phyloP scores from a whole-genome alignment of 1,139 yeast genomes.

The Saccharomyces hybrid region DNA sequence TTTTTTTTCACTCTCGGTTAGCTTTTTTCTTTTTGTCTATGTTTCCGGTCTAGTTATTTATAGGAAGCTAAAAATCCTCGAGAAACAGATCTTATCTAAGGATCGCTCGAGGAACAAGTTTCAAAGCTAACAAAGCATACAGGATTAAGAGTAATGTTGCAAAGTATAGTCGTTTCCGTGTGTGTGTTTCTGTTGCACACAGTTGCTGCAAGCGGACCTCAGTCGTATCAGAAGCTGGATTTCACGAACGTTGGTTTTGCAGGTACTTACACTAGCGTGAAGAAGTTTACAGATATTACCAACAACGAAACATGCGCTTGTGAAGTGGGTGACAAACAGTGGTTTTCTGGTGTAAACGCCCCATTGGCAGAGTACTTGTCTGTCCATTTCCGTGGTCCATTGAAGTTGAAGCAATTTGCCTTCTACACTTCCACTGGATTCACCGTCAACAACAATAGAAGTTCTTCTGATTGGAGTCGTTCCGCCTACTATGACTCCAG shows the following conservation, averaged over 20 bases:
- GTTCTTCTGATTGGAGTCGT: constrained; percentile 39
- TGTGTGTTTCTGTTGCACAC: background rate
- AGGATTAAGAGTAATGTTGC: background rate
- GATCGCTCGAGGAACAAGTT: background rate
- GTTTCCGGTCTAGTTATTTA: background rate
- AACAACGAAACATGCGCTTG: constrained; percentile 47
- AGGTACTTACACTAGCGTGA: constrained; percentile 58
- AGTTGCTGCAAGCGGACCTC: constrained; percentile 4
- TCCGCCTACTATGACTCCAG: constrained; percentile 39
- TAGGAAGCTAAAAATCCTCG: background rate
- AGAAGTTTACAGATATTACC: constrained; percentile 41
- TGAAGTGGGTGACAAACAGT: constrained; percentile 32
- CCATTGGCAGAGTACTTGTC: constrained; percentile 65
- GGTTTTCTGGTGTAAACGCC: constrained; percentile 55
- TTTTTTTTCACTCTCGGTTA: background rate
- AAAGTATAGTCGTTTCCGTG: background rate
- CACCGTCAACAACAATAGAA: constrained; percentile 18
- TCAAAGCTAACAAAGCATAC: background rate
- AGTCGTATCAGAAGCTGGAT: constrained; percentile 38
- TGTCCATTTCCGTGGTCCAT: constrained; percentile 78
- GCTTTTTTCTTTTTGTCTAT: constrained; percentile 1
- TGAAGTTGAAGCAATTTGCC: constrained; percentile 55
- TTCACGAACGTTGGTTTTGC: constrained; percentile 58
- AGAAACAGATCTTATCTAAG: background rate
- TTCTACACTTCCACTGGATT: constrained; percentile 43